These are phyloP conservation scores for Hanseniaspora lindneri DNA, from an alignment of 805 yeast species.

Conservation along the genomic window DNA sequence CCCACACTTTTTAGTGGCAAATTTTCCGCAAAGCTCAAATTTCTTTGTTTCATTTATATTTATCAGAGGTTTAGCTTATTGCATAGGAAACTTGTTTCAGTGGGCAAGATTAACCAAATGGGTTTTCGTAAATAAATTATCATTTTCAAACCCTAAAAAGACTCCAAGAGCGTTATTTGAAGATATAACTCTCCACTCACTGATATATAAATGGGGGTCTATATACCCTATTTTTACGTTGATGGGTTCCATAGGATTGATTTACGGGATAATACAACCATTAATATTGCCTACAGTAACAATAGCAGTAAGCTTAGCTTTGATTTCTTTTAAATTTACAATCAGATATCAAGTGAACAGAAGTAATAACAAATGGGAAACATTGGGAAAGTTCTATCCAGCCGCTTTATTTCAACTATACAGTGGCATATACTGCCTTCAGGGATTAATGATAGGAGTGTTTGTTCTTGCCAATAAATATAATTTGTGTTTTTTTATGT, in stretches of 20 bases:
- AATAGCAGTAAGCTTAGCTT: slow-evolving; percentile 44
- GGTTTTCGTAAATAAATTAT: slow-evolving; percentile 24
- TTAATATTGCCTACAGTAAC: slow-evolving; percentile 50
- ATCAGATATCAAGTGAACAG: slow-evolving; percentile 45
- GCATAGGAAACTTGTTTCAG: slow-evolving; percentile 61
- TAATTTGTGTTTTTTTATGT: slow-evolving; percentile 39
- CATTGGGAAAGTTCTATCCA: slow-evolving; percentile 61
- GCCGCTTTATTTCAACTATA: slow-evolving; percentile 64
- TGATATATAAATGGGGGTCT: slow-evolving; percentile 60
- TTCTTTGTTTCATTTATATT: slow-evolving; percentile 71
- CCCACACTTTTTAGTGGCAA: slow-evolving; percentile 59
- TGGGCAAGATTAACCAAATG: slow-evolving; percentile 39
- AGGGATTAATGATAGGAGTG: slow-evolving; percentile 64
- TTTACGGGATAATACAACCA: slow-evolving; percentile 72
- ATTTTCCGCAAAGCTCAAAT: slow-evolving; percentile 75
- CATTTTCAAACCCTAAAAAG: slow-evolving; percentile 25
- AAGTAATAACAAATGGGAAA: slow-evolving; percentile 43
- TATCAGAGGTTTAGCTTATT: slow-evolving; percentile 61
- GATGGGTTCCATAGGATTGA: slow-evolving; percentile 63
- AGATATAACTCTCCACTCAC: slow-evolving; percentile 35
- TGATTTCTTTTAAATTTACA: slow-evolving; percentile 60
- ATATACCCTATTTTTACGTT: slow-evolving; percentile 66
- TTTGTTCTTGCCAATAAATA: slow-evolving; percentile 48
- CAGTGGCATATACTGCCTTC: slow-evolving; percentile 71
- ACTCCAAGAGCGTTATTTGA: slow-evolving; percentile 52